A percentile compares a stretch with the other conserved stretches of the same genome.
These are phyloP conservation scores for Alternaria sp. DNA, from an alignment of 2,329 filamentous ascomycete species.

Conservation along the genomic window DNA sequence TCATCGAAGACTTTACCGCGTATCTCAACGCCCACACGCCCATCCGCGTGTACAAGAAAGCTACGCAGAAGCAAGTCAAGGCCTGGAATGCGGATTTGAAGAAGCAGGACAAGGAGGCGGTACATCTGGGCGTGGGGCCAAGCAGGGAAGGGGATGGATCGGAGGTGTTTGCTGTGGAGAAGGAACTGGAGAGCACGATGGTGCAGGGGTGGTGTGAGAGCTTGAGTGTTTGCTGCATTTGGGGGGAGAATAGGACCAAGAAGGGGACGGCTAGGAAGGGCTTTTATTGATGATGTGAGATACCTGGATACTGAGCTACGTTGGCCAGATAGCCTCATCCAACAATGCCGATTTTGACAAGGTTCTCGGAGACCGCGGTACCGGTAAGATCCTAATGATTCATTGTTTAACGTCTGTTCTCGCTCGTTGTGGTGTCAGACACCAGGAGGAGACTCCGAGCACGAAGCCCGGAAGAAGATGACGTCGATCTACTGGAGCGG, in stretches of 20 bases:
- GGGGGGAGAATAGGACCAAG: constrained; percentile 58
- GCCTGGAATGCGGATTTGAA: constrained; percentile 35
- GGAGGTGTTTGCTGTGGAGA: constrained; percentile 31
- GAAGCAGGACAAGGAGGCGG: constrained; percentile 11
- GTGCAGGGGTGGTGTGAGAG: constrained; percentile 91
- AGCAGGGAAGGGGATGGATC: constrained; percentile 5
- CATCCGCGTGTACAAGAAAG: constrained; percentile 30
- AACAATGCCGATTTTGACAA: too few species aligned
- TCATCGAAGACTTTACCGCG: constrained; percentile 80
- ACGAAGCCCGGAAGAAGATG: neutral
- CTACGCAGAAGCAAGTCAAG: constrained; percentile 40
- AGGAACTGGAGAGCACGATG: constrained; percentile 53
- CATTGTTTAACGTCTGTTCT: too few species aligned
- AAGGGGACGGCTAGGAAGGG: constrained; percentile 26
- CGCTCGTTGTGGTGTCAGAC: too few species aligned
- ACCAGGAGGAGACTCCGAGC: too few species aligned
- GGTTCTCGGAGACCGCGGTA: too few species aligned
- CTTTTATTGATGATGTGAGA: neutral
- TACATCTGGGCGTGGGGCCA: neutral
- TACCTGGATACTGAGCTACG: neutral
- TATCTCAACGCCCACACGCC: constrained; percentile 72
- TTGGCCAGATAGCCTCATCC: neutral
- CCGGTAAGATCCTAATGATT: too few species aligned
- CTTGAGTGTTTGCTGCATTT: constrained; percentile 83
- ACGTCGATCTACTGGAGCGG: neutral